These are phyloP conservation scores for Cylindrotheca closterium DNA, from an alignment of 108 stramenopile genomes.

Conservation along the genomic window DNA sequence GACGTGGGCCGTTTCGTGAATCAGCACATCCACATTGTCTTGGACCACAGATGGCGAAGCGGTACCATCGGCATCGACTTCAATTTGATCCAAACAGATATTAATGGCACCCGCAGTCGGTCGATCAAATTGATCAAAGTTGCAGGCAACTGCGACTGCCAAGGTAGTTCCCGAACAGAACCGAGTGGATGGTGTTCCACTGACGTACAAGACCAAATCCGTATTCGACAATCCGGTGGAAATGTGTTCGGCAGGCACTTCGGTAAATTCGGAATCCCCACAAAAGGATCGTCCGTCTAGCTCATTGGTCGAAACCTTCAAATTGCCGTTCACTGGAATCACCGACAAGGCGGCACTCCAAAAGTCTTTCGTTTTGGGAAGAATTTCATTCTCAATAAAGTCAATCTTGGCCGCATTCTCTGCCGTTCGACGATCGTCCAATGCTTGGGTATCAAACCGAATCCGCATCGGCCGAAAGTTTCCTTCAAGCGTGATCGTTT, in stretches of 20 bases:
- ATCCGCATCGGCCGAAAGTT: slow-evolving; percentile 77
- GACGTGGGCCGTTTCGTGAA: slow-evolving; percentile 74
- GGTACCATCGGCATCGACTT: slow-evolving; percentile 55
- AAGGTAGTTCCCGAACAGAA: slow-evolving; percentile 76
- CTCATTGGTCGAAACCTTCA: slow-evolving; percentile 60
- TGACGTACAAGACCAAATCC: slow-evolving; percentile 77
- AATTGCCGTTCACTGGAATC: slow-evolving; percentile 67
- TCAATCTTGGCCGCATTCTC: slow-evolving; percentile 64
- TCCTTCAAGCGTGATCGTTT: background rate
- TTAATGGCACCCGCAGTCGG: slow-evolving; percentile 80
- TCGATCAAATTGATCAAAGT: slow-evolving; percentile 70
- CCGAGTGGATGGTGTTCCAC: slow-evolving; percentile 58
- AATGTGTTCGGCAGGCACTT: slow-evolving; percentile 67
- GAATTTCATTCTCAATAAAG: slow-evolving; percentile 69
- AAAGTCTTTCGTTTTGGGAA: slow-evolving; percentile 61
- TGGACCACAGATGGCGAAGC: slow-evolving; percentile 51
- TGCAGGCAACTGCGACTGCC: slow-evolving; percentile 78
- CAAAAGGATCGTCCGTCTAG: slow-evolving; percentile 68
- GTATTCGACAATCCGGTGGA: slow-evolving; percentile 55
- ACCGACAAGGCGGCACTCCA: slow-evolving; percentile 72
- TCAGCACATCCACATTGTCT: slow-evolving; percentile 71
- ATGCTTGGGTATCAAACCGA: slow-evolving; percentile 59
- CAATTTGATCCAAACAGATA: slow-evolving; percentile 67
- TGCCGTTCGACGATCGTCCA: slow-evolving; percentile 45
- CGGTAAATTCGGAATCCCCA: slow-evolving; percentile 79